Evolutionary conservation across 139 green algal genomes (phyloP), one percentile per base, ranked within the genome.

Genomic region (Chlamydomonas sphaeroides): DNA sequence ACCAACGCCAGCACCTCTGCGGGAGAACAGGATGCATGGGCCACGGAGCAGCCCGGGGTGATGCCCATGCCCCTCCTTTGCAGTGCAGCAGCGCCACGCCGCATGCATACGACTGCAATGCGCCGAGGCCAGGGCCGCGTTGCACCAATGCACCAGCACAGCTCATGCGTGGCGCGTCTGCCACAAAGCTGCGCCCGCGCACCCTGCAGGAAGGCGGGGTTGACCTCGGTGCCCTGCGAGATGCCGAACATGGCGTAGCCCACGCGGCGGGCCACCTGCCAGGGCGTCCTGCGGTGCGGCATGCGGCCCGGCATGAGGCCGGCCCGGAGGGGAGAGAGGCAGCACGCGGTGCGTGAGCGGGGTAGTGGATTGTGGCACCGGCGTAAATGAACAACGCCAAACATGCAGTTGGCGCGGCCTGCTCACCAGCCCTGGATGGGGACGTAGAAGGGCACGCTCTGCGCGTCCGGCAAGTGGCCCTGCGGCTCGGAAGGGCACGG

Each of bases 201-300:
- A 92, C 73, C 45, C 88, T 81, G 38, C 61, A 91, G n/a, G 73
- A 95, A 95, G 39, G 87, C 49, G 23, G 87, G 87, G 84, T 95
- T 95, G 41, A 82, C 69, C 78, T 96, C 93, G 48, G 93, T 96
- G 4, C 91, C 92, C 53, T 94, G 91, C 18, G 92, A 65, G 35
- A 96, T 87, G 6, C 93, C 93, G 80, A 96, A 96, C 39, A 95
- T 76, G 2, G 91, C 84, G 69, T 93, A 96, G 6, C 86, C 93
- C 18, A 86, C 69, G 2, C 93, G 80, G 8, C 93, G 85, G 0
- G 88, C 88, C 15, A 92, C 68, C 71, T 93, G 83, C n/a, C 78
- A 65, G 14, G 86, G 53, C 1, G 78, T 79, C 88, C 88, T 91
- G 67, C 83, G 56, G 28, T 6, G 38, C 51, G 78, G 21, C 7